A percentile compares a stretch with the other conserved stretches of the same genome.
phyloP scores from a whole-genome alignment of 2,329 filamentous ascomycete species.

The Aspergillus amoenus region DNA sequence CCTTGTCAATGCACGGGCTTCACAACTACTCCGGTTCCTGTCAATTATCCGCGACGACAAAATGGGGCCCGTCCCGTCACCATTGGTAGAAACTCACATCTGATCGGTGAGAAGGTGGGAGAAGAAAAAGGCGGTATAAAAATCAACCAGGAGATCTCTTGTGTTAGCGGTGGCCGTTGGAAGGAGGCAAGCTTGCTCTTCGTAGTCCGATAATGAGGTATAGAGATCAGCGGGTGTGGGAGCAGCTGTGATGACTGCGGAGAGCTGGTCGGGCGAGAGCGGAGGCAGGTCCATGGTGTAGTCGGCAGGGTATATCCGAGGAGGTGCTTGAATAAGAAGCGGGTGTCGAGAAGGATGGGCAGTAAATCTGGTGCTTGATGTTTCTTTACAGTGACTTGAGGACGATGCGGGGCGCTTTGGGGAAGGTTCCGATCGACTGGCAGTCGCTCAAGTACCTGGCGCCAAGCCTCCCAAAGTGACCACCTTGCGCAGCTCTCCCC shows the following conservation, averaged over 20 bases:
- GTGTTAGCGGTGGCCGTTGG: slow-evolving; percentile 24
- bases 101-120: slow-evolving; percentile 41
- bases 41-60: neutral
- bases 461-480: slow-evolving; percentile 44
- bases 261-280: slow-evolving; percentile 32
- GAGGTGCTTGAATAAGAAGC: neutral
- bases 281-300: slow-evolving; percentile 29
- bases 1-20: slow-evolving; percentile 41
- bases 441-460: slow-evolving; percentile 18
- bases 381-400: neutral
- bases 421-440: slow-evolving; percentile 25
- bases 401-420: slow-evolving; percentile 33
- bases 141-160: slow-evolving; percentile 33
- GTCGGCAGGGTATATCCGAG: neutral
- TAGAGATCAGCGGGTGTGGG: slow-evolving; percentile 35
- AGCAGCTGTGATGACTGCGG: slow-evolving; percentile 27
- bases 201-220: slow-evolving; percentile 35
- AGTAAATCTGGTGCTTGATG: neutral
- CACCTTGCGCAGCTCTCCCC: slow-evolving; percentile 42
- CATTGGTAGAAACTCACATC: slow-evolving; percentile 30
- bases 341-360: neutral
- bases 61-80: neutral
- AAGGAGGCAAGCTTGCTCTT: slow-evolving; percentile 34
- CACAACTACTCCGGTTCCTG: slow-evolving; percentile 26
- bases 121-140: slow-evolving; percentile 41